A percentile compares a stretch with the other conserved stretches of the same genome.
Evolutionary conservation across 805 yeast genomes (phyloP).

Genomic region (Candida piceae): DNA sequence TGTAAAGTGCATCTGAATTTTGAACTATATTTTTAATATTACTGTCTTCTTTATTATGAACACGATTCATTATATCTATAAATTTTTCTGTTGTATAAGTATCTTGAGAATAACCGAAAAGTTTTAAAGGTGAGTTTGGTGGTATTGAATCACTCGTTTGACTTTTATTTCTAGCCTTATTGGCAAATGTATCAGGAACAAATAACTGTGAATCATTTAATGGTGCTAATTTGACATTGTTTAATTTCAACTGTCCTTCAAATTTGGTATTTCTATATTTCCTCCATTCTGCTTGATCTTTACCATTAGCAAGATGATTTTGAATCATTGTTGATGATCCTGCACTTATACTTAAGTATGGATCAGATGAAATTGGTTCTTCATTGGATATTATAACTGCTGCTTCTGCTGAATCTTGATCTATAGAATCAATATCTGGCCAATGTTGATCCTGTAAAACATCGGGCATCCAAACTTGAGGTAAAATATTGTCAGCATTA

Average conservation of each 20-base stretch:
- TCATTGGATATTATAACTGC: not conserved
- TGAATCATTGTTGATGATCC: constrained; percentile 22
- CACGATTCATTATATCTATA: constrained; percentile 20
- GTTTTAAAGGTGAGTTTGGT: constrained; percentile 28
- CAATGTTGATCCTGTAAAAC: constrained; percentile 22
- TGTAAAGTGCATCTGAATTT: constrained; percentile 18
- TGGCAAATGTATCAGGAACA: constrained; percentile 29
- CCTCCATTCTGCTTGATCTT: constrained; percentile 27
- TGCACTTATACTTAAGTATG: constrained; percentile 17
- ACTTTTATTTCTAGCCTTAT: constrained; percentile 16
- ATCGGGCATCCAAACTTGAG: constrained; percentile 23
- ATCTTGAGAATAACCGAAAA: constrained; percentile 26
- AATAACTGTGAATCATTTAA: constrained; percentile 10
- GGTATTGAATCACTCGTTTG: constrained; percentile 19
- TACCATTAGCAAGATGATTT: constrained; percentile 11
- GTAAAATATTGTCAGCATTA: not conserved
- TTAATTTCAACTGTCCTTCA: constrained; percentile 16
- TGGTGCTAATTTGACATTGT: constrained; percentile 17
- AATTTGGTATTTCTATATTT: constrained; percentile 21
- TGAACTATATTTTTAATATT: constrained; percentile 17
- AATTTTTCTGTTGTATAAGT: constrained; percentile 28
- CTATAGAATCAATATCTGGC: no score
- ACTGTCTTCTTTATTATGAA: constrained; percentile 7
- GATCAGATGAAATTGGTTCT: constrained; percentile 5
- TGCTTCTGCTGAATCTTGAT: no score